Percentiles rank a stretch among this genome's conserved stretches.
phyloP scores from a whole-genome alignment of 2,329 filamentous ascomycete genomes.

The Apiospora rasikravindrae region DNA sequence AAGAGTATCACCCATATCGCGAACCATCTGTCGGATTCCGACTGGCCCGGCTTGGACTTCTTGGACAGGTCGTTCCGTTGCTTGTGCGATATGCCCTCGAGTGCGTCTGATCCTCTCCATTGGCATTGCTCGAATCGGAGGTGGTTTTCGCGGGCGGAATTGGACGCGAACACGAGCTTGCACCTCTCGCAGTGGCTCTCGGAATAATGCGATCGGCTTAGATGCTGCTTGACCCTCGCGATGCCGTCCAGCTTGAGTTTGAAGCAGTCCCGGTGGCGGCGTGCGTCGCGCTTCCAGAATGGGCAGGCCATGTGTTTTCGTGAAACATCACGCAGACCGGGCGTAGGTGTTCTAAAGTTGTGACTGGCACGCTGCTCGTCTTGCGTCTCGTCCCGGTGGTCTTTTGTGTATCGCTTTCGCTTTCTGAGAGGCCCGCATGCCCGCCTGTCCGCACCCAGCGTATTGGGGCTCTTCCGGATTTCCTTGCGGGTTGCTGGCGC shows the following conservation, averaged over 20 bases:
- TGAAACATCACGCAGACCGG: neutral
- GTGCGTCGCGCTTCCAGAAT: neutral
- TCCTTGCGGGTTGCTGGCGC: no score
- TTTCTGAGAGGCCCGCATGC: no score
- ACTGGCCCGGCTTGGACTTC: neutral
- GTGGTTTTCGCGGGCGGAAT: neutral
- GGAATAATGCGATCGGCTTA: neutral
- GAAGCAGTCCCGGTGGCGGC: neutral
- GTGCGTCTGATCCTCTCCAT: neutral
- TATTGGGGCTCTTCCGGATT: no score
- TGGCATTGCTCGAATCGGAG: neutral
- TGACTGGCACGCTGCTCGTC: no score
- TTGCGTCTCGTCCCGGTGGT: no score
- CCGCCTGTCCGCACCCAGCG: no score
- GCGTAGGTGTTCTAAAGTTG: no score
- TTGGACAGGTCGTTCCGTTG: neutral
- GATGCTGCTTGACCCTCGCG: neutral
- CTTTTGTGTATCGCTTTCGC: no score
- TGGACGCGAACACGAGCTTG: neutral
- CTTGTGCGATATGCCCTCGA: neutral
- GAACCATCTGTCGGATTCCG: neutral
- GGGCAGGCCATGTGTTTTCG: neutral
- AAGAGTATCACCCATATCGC: neutral
- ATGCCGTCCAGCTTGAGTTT: neutral
- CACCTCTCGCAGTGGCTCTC: neutral